Conservation (phyloP, 306 rosid species). For the Lathyrus tuberosus region DNA sequence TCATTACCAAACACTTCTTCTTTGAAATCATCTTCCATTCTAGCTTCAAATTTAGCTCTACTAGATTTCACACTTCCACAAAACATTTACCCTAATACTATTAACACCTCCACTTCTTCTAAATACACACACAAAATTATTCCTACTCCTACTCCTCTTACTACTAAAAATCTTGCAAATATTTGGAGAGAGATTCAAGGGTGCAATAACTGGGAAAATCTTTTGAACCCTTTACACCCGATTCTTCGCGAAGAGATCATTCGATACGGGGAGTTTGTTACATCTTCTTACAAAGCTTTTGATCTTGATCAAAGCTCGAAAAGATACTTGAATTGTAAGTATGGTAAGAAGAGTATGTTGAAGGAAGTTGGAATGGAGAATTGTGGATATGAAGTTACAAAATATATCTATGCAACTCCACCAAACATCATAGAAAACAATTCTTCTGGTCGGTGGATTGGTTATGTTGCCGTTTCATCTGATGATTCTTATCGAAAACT, state of each 20-base stretch:
- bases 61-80: conserved; percentile 15
- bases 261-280: conserved; percentile 78
- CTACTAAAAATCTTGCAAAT: conserved; percentile 29
- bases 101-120: not conserved
- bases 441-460: conserved; percentile 77
- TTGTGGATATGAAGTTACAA: conserved; percentile 73
- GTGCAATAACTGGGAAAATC: conserved; percentile 75
- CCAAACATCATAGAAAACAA: conserved; percentile 54
- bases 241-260: conserved; percentile 72
- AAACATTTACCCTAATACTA: not conserved
- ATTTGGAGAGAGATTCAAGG: conserved; percentile 83
- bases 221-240: conserved; percentile 79
- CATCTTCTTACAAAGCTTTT: conserved; percentile 81
- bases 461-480: conserved; percentile 67
- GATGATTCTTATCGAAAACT: conserved; percentile 55
- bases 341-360: conserved; percentile 69
- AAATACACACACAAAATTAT: not conserved
- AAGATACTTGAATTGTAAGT: conserved; percentile 77
- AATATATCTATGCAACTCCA: conserved; percentile 90
- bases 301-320: conserved; percentile 78
- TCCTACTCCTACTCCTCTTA: no score
- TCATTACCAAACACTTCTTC: conserved; percentile 45
- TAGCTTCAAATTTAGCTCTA: conserved; percentile 33
- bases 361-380: conserved; percentile 62
- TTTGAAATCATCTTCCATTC: conserved; percentile 26